A percentile compares a stretch with the other conserved stretches of the same genome.
These are phyloP conservation scores for Sophora flavescens DNA, from an alignment of 306 rosid genomes.

Conservation along the genomic window DNA sequence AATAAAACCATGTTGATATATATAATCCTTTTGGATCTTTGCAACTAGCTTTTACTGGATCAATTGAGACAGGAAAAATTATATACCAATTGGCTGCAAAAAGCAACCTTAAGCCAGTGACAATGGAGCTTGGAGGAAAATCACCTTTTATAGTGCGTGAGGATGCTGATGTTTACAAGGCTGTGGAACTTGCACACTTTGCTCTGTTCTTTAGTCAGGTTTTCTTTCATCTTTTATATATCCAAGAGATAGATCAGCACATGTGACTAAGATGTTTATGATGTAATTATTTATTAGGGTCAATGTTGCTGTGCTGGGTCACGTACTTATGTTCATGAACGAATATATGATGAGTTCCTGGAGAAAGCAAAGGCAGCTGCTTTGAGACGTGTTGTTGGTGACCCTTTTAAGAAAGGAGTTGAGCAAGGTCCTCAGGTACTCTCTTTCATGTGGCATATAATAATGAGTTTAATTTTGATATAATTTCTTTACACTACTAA, in stretches of 20 bases:
- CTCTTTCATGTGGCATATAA: not conserved
- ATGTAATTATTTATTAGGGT: conserved; percentile 48
- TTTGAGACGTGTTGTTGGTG: conserved; percentile 63
- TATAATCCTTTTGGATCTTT: not conserved
- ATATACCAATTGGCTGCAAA: conserved; percentile 67
- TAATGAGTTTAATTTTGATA: too few species aligned
- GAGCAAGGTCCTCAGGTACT: conserved; percentile 69
- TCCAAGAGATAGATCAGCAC: not conserved
- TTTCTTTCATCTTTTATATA: too few species aligned
- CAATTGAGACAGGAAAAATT: conserved; percentile 62
- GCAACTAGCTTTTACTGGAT: conserved; percentile 72
- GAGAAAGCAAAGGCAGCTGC: conserved; percentile 72
- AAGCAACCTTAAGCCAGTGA: conserved; percentile 75
- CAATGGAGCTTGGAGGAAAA: conserved; percentile 79
- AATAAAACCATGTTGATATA: not conserved
- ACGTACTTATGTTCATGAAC: conserved; percentile 74
- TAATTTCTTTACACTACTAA: too few species aligned
- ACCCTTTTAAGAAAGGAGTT: conserved; percentile 71
- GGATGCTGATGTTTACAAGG: too few species aligned
- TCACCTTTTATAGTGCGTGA: conserved; percentile 79
- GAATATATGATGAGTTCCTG: conserved; percentile 67
- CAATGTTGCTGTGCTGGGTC: conserved; percentile 87
- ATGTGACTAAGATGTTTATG: not conserved
- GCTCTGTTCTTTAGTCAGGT: conserved; percentile 77
- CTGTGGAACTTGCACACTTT: conserved; percentile 76